phyloP scores from a whole-genome alignment of 306 rosid species.

The Malus sieversii region DNA sequence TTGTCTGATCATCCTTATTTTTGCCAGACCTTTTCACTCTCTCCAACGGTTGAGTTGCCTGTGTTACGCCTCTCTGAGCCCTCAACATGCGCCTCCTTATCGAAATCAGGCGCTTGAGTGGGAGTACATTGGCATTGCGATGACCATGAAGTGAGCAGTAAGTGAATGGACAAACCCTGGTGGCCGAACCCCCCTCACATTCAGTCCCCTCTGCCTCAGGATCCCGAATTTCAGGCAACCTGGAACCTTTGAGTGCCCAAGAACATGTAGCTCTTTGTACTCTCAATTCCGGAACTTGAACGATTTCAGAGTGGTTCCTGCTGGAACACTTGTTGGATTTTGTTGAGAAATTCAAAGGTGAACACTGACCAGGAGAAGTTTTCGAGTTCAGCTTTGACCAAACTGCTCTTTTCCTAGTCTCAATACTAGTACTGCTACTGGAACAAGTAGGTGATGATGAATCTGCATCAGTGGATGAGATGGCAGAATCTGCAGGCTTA shows the following conservation, averaged over 20 bases:
- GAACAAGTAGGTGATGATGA: slow-evolving; percentile 6
- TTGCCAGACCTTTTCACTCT: slow-evolving; percentile 32
- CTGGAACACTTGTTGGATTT: slow-evolving; percentile 36
- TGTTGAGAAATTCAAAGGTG: slow-evolving; percentile 44
- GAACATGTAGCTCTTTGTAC: slow-evolving; percentile 67
- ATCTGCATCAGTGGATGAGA: background rate
- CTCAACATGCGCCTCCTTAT: slow-evolving; percentile 55
- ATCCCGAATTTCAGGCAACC: slow-evolving; percentile 34
- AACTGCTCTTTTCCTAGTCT: slow-evolving; percentile 14
- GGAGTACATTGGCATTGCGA: slow-evolving; percentile 43
- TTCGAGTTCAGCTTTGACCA: slow-evolving; percentile 15
- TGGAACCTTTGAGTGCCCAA: slow-evolving; percentile 64
- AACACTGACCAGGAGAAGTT: slow-evolving; percentile 25
- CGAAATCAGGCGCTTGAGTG: slow-evolving; percentile 60
- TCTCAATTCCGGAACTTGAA: slow-evolving; percentile 33
- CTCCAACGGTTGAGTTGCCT: slow-evolving; percentile 19
- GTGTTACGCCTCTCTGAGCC: slow-evolving; percentile 36
- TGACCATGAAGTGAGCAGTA: slow-evolving; percentile 92
- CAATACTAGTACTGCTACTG: slow-evolving; percentile 6
- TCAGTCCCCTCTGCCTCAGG: slow-evolving; percentile 36
- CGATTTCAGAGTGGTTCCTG: slow-evolving; percentile 10
- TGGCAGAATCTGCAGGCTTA: slow-evolving; percentile 13
- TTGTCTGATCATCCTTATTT: slow-evolving; percentile 37
- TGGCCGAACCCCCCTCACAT: slow-evolving; percentile 24
- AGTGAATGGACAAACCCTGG: slow-evolving; percentile 58